A percentile compares a stretch with the other conserved stretches of the same genome.
Conservation (phyloP, 495 filamentous ascomycete genomes). For the Usnea hakonensis region DNA sequence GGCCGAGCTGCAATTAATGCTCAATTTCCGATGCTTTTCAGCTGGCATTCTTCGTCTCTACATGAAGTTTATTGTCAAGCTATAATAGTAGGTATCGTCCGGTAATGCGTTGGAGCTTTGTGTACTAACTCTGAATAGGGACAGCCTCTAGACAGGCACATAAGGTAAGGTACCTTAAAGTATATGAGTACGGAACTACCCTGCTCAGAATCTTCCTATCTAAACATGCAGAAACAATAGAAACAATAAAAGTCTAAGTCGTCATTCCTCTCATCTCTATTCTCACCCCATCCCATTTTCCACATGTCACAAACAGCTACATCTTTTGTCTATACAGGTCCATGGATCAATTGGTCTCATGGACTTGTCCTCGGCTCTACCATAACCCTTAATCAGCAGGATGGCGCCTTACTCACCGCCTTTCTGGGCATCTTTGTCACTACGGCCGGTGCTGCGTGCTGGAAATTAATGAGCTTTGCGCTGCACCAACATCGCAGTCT, state of each 20-base stretch:
- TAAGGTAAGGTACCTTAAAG: no score
- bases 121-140: no score
- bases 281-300: not conserved
- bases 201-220: not conserved
- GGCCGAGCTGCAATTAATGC: no score
- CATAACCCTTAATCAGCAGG: conserved; percentile 29
- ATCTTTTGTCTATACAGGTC: conserved; percentile 29
- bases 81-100: no score
- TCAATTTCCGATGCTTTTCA: no score
- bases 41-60: no score
- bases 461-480: conserved; percentile 34
- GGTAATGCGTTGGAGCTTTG: no score
- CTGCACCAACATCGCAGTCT: conserved; percentile 31
- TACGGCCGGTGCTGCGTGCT: conserved; percentile 30
- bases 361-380: conserved; percentile 34
- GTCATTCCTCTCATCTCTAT: not conserved
- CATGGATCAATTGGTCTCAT: conserved; percentile 40
- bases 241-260: not conserved
- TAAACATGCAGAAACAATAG: no score
- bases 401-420: conserved; percentile 35
- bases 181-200: no score
- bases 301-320: conserved; percentile 15
- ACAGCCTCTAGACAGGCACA: no score
- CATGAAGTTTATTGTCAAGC: no score
- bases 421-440: conserved; percentile 37